Evolutionary conservation across 192 early-diverging fungal species (phyloP), one percentile per base, ranked within the genome.

Genomic region (Rhizophagus prolifer): DNA sequence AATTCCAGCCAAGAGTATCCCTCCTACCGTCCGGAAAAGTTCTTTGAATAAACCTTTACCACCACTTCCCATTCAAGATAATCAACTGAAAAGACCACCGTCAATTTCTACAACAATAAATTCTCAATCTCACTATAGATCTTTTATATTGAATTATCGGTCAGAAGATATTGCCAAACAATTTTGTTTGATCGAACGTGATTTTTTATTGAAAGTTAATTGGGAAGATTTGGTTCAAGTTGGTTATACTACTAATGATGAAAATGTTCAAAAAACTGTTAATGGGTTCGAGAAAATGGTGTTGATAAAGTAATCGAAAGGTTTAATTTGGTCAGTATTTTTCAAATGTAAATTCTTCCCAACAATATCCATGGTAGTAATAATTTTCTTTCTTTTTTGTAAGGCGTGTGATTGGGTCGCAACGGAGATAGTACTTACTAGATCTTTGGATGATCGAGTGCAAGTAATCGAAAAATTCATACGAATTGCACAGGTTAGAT

Each of bases 401-500:
- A 75, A 84, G 83, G 76, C 77, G 4, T 85, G 85, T 58, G 84
- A 86, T 38, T 91, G 90, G 90, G 90, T 90, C 0, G 81, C 87
- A 1, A 81, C 83, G n/a, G 86, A 86, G 76, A 89, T 91, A 44
- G 64, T 91, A 21, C 50, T 73, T 46, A 81, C 83, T 10, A 69
- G 44, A 8, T 77, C 82, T 59, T 14, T 83, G 30, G 86, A 87
- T 8, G 70, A 78, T 36, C 79, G 90, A 54, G 87, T 84, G 28
- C 81, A 78, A 50, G 85, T 90, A 1, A 82, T 91, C 41, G 89
- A 90, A 74, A 89, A 90, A 47, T 89, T 90, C 46, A 91, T 91
- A 70, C 80, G 87, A 28, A 81, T 91, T 23, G 90, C 90, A 3
- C 83, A 88, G 58, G 87, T 86, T 80, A 72, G 72, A 50, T 44